Percentiles rank a stretch among this genome's conserved stretches.
phyloP scores from a whole-genome alignment of 1,284 basidiomycete genomes.

The Sanghuangporus sanghuang region DNA sequence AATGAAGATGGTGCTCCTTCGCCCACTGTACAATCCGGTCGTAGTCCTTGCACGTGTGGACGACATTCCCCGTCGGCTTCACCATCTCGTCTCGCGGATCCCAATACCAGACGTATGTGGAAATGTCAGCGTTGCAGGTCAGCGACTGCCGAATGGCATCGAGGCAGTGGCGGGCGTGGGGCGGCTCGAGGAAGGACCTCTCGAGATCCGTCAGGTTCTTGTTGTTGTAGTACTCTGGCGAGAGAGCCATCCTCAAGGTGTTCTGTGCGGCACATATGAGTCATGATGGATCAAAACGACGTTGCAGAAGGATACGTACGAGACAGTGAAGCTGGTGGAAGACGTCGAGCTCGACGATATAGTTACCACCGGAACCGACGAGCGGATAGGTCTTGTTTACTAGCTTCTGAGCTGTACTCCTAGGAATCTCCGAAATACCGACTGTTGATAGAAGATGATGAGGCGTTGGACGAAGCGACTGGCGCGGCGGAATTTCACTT shows the following conservation, averaged over 20 bases:
- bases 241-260: slow-evolving; percentile 11
- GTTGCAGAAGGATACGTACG: slow-evolving; percentile 17
- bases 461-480: neutral
- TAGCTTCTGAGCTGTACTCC: slow-evolving; percentile 23
- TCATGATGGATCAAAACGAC: neutral
- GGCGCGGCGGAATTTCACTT: slow-evolving; percentile 15
- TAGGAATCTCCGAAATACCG: slow-evolving; percentile 24
- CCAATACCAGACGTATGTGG: slow-evolving; percentile 25
- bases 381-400: slow-evolving; percentile 22
- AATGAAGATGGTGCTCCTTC: neutral
- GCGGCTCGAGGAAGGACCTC: slow-evolving; percentile 22
- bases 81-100: slow-evolving; percentile 2
- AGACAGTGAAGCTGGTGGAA: slow-evolving; percentile 31
- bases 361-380: slow-evolving; percentile 23
- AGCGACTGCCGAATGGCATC: slow-evolving; percentile 26
- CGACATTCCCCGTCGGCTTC: neutral
- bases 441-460: slow-evolving; percentile 17
- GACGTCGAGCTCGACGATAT: slow-evolving; percentile 25
- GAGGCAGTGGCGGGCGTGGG: neutral
- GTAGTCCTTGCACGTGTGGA: neutral
- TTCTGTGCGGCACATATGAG: slow-evolving; percentile 17
- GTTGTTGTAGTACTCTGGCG: slow-evolving; percentile 5
- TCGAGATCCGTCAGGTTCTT: slow-evolving; percentile 19
- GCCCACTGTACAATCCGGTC: neutral
- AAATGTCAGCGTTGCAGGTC: slow-evolving; percentile 27